These are phyloP conservation scores for Globisporangium solare DNA, from an alignment of 352 stramenopile species.

Conservation along the genomic window DNA sequence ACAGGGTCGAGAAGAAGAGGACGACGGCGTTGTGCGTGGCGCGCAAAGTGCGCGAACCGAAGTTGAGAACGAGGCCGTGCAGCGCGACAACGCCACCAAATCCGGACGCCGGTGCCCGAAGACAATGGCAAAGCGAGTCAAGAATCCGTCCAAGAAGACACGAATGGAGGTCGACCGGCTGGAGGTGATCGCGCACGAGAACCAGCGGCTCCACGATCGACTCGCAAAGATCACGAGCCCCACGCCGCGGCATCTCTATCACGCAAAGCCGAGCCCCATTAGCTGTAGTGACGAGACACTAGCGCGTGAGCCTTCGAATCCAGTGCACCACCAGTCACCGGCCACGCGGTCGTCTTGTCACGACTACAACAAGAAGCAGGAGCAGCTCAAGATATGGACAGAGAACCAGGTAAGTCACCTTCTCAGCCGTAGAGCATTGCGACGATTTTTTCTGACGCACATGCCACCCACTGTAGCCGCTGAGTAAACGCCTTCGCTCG, in stretches of 20 bases:
- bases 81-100: not conserved
- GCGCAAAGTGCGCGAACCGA: not conserved
- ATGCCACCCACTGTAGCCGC: conserved; percentile 14
- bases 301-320: conserved; percentile 2
- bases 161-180: conserved; percentile 19
- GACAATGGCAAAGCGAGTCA: conserved; percentile 13
- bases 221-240: conserved; percentile 17
- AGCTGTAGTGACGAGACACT: conserved; percentile 4
- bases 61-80: not conserved
- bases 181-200: conserved; percentile 20
- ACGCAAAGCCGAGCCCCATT: not conserved
- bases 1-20: conserved; percentile 6
- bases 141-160: conserved; percentile 15
- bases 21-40: not conserved
- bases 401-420: conserved; percentile 51
- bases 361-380: conserved; percentile 65
- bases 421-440: no score
- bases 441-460: no score
- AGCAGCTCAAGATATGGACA: conserved; percentile 66
- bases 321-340: not conserved
- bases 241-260: not conserved
- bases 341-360: conserved; percentile 2
- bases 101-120: conserved; percentile 12
- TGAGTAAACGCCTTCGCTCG: conserved; percentile 57
- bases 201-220: conserved; percentile 22